Conservation (phyloP, 31 red algal species). For the Odonthalia washingtoniensis region DNA sequence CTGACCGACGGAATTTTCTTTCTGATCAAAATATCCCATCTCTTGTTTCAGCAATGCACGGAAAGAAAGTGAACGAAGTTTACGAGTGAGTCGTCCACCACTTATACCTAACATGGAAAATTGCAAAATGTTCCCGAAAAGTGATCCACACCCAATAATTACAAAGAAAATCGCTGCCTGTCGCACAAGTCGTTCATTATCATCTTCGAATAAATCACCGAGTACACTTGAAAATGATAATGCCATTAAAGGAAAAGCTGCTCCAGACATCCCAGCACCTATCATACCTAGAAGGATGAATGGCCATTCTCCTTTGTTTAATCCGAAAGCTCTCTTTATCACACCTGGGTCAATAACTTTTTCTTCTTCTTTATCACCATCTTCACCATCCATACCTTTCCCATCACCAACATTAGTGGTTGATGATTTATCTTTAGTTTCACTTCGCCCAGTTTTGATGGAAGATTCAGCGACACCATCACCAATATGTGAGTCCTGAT, state of each 20-base stretch:
- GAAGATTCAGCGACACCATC: no score
- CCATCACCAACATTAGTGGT: no score
- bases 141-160: constrained; percentile 50
- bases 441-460: no score
- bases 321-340: constrained; percentile 45
- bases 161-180: constrained; percentile 48
- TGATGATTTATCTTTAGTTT: no score
- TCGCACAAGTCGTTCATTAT: neutral
- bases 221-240: constrained; percentile 63
- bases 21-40: constrained; percentile 84
- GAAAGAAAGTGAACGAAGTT: constrained; percentile 51
- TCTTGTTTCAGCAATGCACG: constrained; percentile 73
- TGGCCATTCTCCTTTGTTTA: constrained; percentile 55
- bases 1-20: constrained; percentile 67
- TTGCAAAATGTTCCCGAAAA: constrained; percentile 69
- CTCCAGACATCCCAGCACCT: constrained; percentile 50
- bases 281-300: constrained; percentile 66
- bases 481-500: no score
- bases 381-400: no score
- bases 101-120: constrained; percentile 53
- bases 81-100: constrained; percentile 76
- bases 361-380: constrained; percentile 23
- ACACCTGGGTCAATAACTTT: constrained; percentile 43
- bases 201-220: neutral
- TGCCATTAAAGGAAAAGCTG: constrained; percentile 66